Evolutionary conservation across 2,329 filamentous ascomycete species (phyloP).

Genomic region (Fusarium clavum): DNA sequence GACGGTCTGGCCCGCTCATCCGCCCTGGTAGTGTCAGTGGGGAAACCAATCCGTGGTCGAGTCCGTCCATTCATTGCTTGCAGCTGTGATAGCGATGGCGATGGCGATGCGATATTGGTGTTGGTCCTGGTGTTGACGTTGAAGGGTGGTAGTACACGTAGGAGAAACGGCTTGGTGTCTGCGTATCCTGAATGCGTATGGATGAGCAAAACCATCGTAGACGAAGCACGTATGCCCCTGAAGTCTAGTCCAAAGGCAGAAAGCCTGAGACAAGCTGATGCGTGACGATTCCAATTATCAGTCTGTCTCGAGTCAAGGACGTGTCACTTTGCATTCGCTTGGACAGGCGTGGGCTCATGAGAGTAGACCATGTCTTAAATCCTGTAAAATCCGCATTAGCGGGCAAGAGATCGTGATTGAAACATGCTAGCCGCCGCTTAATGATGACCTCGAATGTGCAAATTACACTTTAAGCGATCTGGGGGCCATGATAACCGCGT

Average conservation of each 20-base stretch:
- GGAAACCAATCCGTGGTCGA: slow-evolving; percentile 1
- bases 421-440: slow-evolving; percentile 12
- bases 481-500: background rate
- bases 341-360: background rate
- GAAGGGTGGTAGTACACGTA: slow-evolving; percentile 17
- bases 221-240: background rate
- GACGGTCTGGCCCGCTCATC: slow-evolving; percentile 25
- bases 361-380: slow-evolving; percentile 4
- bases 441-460: background rate
- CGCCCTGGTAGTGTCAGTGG: slow-evolving; percentile 7
- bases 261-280: slow-evolving; percentile 15
- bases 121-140: slow-evolving; percentile 9
- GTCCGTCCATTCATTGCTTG: slow-evolving; percentile 1
- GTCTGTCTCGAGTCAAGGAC: background rate
- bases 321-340: background rate
- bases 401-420: slow-evolving; percentile 2
- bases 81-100: slow-evolving; percentile 17
- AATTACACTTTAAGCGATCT: background rate
- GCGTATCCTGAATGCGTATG: slow-evolving; percentile 13
- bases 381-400: slow-evolving; percentile 5
- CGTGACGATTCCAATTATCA: slow-evolving; percentile 3
- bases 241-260: background rate
- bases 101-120: background rate
- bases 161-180: slow-evolving; percentile 7
- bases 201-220: background rate